These are phyloP conservation scores for Solanum etuberosum DNA, from an alignment of 257 asterid genomes.

Conservation along the genomic window DNA sequence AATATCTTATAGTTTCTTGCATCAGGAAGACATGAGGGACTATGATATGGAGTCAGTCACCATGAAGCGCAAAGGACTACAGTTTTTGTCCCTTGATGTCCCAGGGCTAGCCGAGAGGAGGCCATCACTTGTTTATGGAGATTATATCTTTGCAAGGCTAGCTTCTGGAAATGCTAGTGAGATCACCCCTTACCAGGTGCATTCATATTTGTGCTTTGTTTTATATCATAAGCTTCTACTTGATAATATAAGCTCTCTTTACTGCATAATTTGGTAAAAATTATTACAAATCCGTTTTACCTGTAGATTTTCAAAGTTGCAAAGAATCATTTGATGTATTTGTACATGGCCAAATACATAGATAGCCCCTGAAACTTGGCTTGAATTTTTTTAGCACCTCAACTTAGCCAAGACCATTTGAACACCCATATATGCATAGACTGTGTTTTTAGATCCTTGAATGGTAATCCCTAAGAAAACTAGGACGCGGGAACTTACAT, in stretches of 20 bases:
- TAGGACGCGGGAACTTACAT: not conserved
- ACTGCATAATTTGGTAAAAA: not conserved
- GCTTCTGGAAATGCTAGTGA: slow-evolving; percentile 25
- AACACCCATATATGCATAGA: not conserved
- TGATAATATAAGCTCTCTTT: not conserved
- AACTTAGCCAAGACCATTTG: not conserved
- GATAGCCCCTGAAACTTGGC: not conserved
- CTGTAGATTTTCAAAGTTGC: not conserved
- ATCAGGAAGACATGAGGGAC: slow-evolving; percentile 73
- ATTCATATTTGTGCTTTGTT: slow-evolving; percentile 2
- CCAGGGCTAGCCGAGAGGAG: slow-evolving; percentile 98
- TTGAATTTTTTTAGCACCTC: not conserved
- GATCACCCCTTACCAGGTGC: slow-evolving; percentile 43
- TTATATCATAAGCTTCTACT: not conserved
- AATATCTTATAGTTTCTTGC: not conserved
- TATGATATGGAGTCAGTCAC: slow-evolving; percentile 66
- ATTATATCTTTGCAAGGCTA: slow-evolving; percentile 43
- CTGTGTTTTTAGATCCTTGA: not conserved
- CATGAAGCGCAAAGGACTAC: slow-evolving; percentile 35
- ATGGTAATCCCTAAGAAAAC: not conserved
- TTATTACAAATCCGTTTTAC: not conserved
- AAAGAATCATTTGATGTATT: not conserved
- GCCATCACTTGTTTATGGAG: slow-evolving; percentile 86
- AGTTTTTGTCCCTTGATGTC: slow-evolving; percentile 67
- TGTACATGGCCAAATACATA: not conserved